A percentile compares a stretch with the other conserved stretches of the same genome.
These are phyloP conservation scores for Calonectria pteridis DNA, from an alignment of 2,329 filamentous ascomycete species.

Conservation along the genomic window DNA sequence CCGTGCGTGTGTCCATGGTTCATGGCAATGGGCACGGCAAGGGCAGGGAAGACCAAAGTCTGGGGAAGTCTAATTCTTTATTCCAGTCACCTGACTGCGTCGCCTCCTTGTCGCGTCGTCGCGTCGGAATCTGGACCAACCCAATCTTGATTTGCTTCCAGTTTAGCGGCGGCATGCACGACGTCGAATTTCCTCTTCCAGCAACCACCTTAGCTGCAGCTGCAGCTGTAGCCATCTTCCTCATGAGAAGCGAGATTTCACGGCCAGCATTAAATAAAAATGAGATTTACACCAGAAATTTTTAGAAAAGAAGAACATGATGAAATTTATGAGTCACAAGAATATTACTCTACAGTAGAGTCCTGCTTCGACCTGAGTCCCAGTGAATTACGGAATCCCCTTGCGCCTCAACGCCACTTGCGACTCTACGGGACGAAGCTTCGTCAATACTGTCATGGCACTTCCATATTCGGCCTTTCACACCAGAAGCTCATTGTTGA, in stretches of 20 bases:
- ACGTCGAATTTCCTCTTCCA: not conserved
- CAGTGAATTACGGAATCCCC: not conserved
- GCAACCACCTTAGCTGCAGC: not conserved
- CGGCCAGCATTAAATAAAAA: not conserved
- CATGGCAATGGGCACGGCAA: not conserved
- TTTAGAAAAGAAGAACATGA: not conserved
- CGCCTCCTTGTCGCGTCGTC: not conserved
- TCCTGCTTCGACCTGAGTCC: too few relatives aligned
- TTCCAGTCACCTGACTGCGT: not conserved
- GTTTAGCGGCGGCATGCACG: constrained; percentile 4
- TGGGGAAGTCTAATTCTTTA: not conserved
- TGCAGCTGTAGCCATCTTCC: not conserved
- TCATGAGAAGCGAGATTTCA: not conserved
- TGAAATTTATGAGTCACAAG: not conserved
- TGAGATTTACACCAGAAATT: too few relatives aligned
- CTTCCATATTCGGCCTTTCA: constrained; percentile 1
- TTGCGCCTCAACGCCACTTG: not conserved
- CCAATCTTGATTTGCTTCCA: not conserved
- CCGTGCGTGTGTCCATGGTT: not conserved
- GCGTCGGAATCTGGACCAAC: not conserved
- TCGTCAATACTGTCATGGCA: not conserved
- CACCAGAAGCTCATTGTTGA: not conserved
- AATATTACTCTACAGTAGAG: not conserved
- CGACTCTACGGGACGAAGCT: not conserved
- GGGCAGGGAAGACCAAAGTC: not conserved